Conservation (phyloP, 805 yeast species). For the Ogataea henricii region DNA sequence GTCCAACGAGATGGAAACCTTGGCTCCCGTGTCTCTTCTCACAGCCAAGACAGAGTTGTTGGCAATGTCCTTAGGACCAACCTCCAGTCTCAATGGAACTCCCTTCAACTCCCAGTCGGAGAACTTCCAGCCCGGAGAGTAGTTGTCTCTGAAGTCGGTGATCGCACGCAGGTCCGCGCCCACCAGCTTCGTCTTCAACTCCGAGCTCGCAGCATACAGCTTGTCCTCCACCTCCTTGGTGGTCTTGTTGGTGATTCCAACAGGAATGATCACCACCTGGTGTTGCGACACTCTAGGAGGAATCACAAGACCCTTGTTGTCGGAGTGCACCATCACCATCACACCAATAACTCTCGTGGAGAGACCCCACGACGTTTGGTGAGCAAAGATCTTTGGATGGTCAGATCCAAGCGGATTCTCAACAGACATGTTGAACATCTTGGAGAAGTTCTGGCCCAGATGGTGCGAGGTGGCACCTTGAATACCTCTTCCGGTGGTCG, state of each 20-base stretch:
- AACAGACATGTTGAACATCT: constrained; percentile 94
- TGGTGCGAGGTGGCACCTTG: constrained; percentile 99
- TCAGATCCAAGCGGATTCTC: constrained; percentile 92
- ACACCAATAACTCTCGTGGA: constrained; percentile 99
- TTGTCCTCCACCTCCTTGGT: constrained; percentile 70
- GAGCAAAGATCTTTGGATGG: constrained; percentile 82
- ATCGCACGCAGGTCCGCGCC: constrained; percentile 69
- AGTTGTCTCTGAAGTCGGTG: constrained; percentile 90
- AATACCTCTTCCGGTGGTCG: constrained; percentile 98
- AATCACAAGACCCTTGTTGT: constrained; percentile 95
- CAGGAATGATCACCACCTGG: constrained; percentile 93
- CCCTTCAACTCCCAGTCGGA: constrained; percentile 97
- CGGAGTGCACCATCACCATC: constrained; percentile 98
- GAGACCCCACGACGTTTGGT: constrained; percentile 99
- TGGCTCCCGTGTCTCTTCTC: constrained; percentile 87
- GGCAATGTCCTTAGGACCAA: constrained; percentile 94
- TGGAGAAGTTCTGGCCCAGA: constrained; percentile 96
- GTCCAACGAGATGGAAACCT: constrained; percentile 63
- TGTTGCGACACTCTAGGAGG: constrained; percentile 96
- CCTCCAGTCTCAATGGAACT: constrained; percentile 88
- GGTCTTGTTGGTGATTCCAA: constrained; percentile 89
- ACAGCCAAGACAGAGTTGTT: constrained; percentile 81
- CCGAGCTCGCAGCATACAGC: constrained; percentile 69
- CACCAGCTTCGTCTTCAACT: constrained; percentile 62
- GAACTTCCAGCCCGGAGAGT: constrained; percentile 99